Evolutionary conservation across 208 protist genomes (phyloP).

Genomic region (Leishmania tropica): DNA sequence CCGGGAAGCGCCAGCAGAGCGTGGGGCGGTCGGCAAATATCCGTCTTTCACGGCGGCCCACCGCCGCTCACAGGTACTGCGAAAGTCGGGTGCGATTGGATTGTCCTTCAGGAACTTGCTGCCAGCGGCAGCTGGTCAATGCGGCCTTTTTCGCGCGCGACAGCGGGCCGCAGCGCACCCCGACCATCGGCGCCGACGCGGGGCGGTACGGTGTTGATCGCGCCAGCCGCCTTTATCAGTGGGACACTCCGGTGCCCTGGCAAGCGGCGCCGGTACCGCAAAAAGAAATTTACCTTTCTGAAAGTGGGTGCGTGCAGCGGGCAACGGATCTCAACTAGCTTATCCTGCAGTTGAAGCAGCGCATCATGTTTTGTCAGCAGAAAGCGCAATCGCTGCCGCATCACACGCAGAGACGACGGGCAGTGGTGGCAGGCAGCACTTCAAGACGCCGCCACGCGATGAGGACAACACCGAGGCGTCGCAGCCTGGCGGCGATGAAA

Average conservation of each 20-base stretch:
- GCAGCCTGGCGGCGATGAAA: not conserved
- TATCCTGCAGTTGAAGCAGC: constrained; percentile 48
- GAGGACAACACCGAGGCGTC: not conserved
- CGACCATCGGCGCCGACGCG: no score
- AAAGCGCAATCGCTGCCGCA: not conserved
- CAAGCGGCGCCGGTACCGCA: constrained; percentile 37
- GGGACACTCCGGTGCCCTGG: constrained; percentile 11
- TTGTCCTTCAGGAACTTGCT: constrained; percentile 11
- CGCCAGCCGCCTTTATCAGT: no score
- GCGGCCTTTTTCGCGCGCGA: no score
- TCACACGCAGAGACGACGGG: not conserved
- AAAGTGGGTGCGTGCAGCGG: constrained; percentile 37
- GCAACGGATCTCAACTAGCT: constrained; percentile 42
- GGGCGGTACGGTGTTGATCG: no score
- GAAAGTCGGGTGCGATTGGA: constrained; percentile 1
- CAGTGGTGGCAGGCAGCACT: not conserved
- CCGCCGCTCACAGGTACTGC: constrained; percentile 12
- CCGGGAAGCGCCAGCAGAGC: not conserved
- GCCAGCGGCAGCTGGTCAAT: constrained; percentile 12
- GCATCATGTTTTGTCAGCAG: constrained; percentile 39
- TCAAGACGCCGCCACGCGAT: not conserved
- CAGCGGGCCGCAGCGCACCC: no score
- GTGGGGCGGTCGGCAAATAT: constrained; percentile 10
- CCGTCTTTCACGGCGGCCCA: constrained; percentile 17
- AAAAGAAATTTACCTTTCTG: constrained; percentile 37